phyloP scores from a whole-genome alignment of 192 early-diverging fungal species.

The Backusella macrospora region DNA sequence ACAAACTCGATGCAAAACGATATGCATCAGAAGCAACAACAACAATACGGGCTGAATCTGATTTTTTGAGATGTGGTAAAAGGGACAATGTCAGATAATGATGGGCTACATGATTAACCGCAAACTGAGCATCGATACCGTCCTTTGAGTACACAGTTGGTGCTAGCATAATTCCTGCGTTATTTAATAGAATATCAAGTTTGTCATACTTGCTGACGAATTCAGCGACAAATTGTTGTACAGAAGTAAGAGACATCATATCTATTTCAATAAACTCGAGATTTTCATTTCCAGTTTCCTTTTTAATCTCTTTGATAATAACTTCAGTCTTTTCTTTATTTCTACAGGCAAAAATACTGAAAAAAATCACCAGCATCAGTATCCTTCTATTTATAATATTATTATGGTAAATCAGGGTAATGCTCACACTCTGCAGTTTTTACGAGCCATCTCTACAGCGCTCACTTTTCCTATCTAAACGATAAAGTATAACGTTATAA shows the following conservation, averaged over 20 bases:
- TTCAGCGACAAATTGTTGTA: conserved; percentile 35
- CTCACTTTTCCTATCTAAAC: conserved; percentile 30
- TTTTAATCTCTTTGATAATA: conserved; percentile 26
- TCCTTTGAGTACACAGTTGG: conserved; percentile 46
- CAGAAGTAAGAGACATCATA: conserved; percentile 38
- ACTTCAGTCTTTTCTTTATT: conserved; percentile 19
- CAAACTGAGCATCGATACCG: conserved; percentile 54
- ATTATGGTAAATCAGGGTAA: no score
- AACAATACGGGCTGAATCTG: conserved; percentile 26
- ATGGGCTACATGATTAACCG: conserved; percentile 55
- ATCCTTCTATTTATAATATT: no score
- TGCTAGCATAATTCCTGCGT: conserved; percentile 59
- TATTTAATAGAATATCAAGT: conserved; percentile 59
- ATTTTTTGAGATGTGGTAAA: conserved; percentile 27
- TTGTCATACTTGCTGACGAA: conserved; percentile 38
- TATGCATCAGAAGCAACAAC: conserved; percentile 31
- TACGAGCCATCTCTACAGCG: conserved; percentile 32
- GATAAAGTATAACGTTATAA: no score
- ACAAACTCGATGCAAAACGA: neutral
- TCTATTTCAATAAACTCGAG: conserved; percentile 34
- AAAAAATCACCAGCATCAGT: no score
- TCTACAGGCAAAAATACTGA: conserved; percentile 17
- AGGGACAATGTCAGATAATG: conserved; percentile 30
- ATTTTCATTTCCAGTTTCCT: conserved; percentile 15
- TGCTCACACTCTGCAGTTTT: no score